These are phyloP conservation scores for Oryza officinalis DNA, from an alignment of 176 grass and related monocot genomes.

Conservation along the genomic window DNA sequence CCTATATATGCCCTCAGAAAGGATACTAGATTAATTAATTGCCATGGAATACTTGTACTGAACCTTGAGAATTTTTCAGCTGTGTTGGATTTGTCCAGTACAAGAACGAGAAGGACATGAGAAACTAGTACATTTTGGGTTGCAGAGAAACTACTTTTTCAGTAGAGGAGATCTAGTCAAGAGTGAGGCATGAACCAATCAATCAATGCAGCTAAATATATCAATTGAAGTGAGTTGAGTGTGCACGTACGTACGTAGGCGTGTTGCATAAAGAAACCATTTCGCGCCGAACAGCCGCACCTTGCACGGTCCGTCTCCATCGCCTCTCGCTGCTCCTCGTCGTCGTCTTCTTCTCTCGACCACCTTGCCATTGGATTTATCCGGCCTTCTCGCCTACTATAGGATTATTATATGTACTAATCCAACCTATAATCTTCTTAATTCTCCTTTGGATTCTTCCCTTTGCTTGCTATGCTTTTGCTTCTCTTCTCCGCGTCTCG, in stretches of 20 bases:
- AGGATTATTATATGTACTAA: neutral
- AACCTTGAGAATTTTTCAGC: neutral
- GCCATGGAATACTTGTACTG: neutral
- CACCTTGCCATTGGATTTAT: conserved; percentile 36
- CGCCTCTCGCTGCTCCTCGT: neutral
- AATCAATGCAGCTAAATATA: neutral
- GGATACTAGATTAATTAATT: no score
- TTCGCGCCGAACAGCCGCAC: conserved; percentile 87
- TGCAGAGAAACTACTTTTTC: neutral
- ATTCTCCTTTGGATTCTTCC: neutral
- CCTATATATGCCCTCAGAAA: no score
- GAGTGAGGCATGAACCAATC: neutral
- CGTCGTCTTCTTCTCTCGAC: neutral
- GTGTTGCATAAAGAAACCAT: conserved; percentile 67
- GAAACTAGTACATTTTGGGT: neutral
- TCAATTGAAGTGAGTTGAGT: conserved; percentile 2
- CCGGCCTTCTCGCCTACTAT: neutral
- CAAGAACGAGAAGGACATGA: neutral
- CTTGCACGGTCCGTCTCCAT: conserved; percentile 19
- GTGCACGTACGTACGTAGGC: conserved; percentile 18
- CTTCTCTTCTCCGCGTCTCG: neutral
- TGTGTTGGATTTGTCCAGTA: neutral
- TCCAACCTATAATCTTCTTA: neutral
- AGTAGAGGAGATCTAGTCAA: neutral
- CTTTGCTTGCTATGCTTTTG: neutral